Evolutionary conservation across 2,329 filamentous ascomycete genomes (phyloP).

Genomic region (Diaporthe humulicola): DNA sequence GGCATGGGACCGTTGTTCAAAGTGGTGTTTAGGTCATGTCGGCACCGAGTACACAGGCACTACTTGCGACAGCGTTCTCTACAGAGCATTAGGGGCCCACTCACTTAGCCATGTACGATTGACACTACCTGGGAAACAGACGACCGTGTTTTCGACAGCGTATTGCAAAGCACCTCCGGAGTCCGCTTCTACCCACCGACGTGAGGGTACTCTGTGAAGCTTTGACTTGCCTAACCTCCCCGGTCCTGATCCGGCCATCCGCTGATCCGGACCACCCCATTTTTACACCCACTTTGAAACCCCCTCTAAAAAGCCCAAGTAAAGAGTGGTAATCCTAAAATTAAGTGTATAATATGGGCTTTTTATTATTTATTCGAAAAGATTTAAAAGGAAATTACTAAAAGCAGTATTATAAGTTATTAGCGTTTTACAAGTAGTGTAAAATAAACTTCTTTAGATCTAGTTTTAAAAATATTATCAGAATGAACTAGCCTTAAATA

Average conservation of each 20-base stretch:
- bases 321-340: neutral
- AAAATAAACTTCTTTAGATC: neutral
- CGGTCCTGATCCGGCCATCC: neutral
- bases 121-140: neutral
- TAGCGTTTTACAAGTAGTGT: neutral
- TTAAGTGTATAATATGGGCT: neutral
- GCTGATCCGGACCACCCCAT: neutral
- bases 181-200: neutral
- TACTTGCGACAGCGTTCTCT: slow-evolving; percentile 3
- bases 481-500: too few species aligned
- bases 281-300: neutral
- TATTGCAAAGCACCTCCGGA: neutral
- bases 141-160: neutral
- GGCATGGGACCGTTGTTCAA: neutral
- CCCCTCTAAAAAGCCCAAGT: neutral
- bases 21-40: neutral
- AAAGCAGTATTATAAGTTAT: neutral
- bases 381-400: neutral
- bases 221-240: neutral
- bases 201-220: neutral
- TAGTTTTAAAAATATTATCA: neutral
- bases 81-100: too few species aligned
- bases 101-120: neutral
- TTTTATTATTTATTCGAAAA: neutral
- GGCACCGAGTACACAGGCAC: slow-evolving; percentile 10